These are phyloP conservation scores for Marasmius oreades DNA, from an alignment of 1,284 basidiomycete genomes.

Conservation along the genomic window DNA sequence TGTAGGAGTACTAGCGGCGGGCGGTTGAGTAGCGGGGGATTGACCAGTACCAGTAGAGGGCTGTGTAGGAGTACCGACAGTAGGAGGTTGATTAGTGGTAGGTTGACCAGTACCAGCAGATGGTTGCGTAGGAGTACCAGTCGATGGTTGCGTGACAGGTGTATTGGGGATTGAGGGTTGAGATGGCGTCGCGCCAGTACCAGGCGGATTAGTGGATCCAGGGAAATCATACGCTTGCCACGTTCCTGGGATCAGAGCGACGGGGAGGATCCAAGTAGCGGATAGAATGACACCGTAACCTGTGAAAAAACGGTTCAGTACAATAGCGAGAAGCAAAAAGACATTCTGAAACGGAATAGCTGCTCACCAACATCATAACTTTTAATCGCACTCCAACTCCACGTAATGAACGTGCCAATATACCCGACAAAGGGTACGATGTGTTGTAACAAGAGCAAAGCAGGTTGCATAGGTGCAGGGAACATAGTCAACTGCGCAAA, in stretches of 20 bases:
- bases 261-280: conserved; percentile 68
- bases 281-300: conserved; percentile 61
- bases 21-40: background rate
- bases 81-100: background rate
- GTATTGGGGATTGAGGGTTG: conserved; percentile 11
- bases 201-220: conserved; percentile 2
- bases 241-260: conserved; percentile 60
- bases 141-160: too few relatives aligned
- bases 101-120: conserved; percentile 1
- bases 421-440: conserved; percentile 73
- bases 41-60: background rate
- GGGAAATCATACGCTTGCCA: conserved; percentile 47
- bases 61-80: background rate
- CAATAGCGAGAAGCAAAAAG: background rate
- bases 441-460: conserved; percentile 53
- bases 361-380: conserved; percentile 61
- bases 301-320: conserved; percentile 23
- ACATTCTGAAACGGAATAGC: background rate
- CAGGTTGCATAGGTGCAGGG: conserved; percentile 56
- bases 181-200: background rate
- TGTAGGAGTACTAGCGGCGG: background rate
- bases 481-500: conserved; percentile 30
- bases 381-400: conserved; percentile 75
- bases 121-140: background rate
- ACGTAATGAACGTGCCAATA: conserved; percentile 73